Percentiles rank a stretch among this genome's conserved stretches.
Evolutionary conservation across 805 yeast species (phyloP).

Genomic region (Wickerhamomyces hampshirensis): DNA sequence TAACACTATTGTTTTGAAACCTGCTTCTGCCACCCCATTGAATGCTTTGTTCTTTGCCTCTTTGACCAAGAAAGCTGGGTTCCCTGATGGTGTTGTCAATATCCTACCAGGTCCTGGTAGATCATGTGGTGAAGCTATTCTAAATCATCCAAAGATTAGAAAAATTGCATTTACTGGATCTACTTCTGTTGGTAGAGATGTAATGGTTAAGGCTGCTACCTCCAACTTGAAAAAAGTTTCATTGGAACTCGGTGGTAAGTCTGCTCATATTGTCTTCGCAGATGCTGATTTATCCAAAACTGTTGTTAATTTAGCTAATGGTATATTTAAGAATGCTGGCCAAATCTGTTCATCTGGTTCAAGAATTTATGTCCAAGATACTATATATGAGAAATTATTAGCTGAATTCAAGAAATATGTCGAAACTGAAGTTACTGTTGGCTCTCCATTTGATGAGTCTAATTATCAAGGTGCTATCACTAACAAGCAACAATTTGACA

Average conservation of each 20-base stretch:
- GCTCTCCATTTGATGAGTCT: conserved; percentile 67
- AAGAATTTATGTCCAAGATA: conserved; percentile 71
- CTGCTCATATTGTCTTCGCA: conserved; percentile 69
- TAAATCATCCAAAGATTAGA: conserved; percentile 63
- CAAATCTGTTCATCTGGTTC: conserved; percentile 84
- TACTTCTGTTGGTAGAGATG: conserved; percentile 67
- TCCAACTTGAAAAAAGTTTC: conserved; percentile 76
- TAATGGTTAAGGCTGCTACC: conserved; percentile 65
- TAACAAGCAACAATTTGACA: conserved; percentile 62
- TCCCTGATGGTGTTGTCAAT: conserved; percentile 55
- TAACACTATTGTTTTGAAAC: conserved; percentile 55
- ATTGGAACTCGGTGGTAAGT: conserved; percentile 80
- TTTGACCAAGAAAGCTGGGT: conserved; percentile 54
- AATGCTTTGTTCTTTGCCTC: conserved; percentile 53
- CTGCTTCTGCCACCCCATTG: conserved; percentile 59
- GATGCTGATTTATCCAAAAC: conserved; percentile 56
- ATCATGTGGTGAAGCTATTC: conserved; percentile 65
- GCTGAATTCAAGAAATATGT: conserved; percentile 53
- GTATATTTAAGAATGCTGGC: conserved; percentile 78
- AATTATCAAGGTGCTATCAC: conserved; percentile 78
- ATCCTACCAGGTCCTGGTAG: conserved; percentile 73
- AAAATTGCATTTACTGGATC: conserved; percentile 83
- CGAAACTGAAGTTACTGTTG: conserved; percentile 55
- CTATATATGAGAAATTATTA: conserved; percentile 58
- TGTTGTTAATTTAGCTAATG: conserved; percentile 47